phyloP scores from a whole-genome alignment of 2,329 filamentous ascomycete species.

The Thielaviopsis ethacetica region DNA sequence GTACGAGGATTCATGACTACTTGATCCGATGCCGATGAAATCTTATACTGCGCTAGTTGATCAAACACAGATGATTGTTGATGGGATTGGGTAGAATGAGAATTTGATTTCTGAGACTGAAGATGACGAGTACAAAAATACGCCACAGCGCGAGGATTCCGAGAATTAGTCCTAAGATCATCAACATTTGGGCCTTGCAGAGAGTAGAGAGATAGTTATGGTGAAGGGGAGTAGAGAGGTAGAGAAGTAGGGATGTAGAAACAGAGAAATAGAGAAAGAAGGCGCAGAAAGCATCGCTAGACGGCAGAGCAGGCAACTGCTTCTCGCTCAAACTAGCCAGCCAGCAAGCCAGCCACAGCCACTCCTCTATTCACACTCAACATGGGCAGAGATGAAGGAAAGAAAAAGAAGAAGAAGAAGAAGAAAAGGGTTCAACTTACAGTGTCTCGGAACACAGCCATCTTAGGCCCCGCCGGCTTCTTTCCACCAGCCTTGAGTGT shows the following conservation, averaged over 20 bases:
- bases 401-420: neutral
- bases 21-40: constrained; percentile 57
- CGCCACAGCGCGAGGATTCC: constrained; percentile 9
- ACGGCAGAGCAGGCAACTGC: constrained; percentile 16
- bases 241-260: neutral
- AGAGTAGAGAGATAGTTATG: constrained; percentile 13
- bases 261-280: no score
- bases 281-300: neutral
- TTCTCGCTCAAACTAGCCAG: neutral
- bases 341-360: neutral
- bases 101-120: constrained; percentile 36
- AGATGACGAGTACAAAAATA: constrained; percentile 25
- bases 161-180: constrained; percentile 91
- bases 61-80: constrained; percentile 7
- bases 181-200: constrained; percentile 53
- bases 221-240: neutral
- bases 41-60: constrained; percentile 48
- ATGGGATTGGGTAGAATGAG: constrained; percentile 6
- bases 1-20: constrained; percentile 68
- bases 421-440: constrained; percentile 42
- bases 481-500: constrained; percentile 77
- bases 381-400: constrained; percentile 12
- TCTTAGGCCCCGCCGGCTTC: constrained; percentile 56
- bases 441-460: constrained; percentile 89
- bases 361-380: neutral